Percentiles rank a stretch among this genome's conserved stretches.
Evolutionary conservation across 2,329 filamentous ascomycete genomes (phyloP).

Genomic region (Chaetothyriales sp.): DNA sequence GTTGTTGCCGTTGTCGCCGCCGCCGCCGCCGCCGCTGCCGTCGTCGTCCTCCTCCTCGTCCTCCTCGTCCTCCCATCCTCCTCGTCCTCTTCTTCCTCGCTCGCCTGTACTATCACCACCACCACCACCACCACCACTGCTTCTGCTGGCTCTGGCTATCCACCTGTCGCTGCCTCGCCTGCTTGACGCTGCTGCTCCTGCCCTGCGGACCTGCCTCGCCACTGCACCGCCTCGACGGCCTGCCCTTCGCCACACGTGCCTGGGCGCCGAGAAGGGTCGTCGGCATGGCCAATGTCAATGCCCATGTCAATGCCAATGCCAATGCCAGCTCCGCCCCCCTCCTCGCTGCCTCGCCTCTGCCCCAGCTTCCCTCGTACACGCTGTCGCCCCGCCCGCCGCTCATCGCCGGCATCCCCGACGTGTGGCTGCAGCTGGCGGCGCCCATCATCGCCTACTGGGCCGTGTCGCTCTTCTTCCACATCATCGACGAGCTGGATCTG

Average conservation of each 20-base stretch:
- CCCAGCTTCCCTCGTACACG: slow-evolving; percentile 73
- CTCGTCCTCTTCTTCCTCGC: too few species aligned
- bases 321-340: slow-evolving; percentile 6
- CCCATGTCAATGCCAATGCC: too few species aligned
- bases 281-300: slow-evolving; percentile 13
- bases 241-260: background rate
- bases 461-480: slow-evolving; percentile 73
- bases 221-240: too few species aligned
- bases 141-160: background rate
- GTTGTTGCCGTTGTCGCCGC: background rate
- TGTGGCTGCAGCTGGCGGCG: slow-evolving; percentile 59
- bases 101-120: background rate
- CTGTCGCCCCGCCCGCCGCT: slow-evolving; percentile 57
- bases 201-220: background rate
- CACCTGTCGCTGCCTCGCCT: background rate
- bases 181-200: background rate
- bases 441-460: slow-evolving; percentile 81
- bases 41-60: background rate
- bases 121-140: background rate
- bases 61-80: too few species aligned
- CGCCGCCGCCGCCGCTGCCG: background rate
- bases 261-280: slow-evolving; percentile 1
- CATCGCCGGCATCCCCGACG: slow-evolving; percentile 66
- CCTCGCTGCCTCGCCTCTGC: slow-evolving; percentile 39
- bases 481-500: slow-evolving; percentile 70